These are phyloP conservation scores for Gaultheria prostrata DNA, from an alignment of 148 eudicot genomes.

Conservation along the genomic window DNA sequence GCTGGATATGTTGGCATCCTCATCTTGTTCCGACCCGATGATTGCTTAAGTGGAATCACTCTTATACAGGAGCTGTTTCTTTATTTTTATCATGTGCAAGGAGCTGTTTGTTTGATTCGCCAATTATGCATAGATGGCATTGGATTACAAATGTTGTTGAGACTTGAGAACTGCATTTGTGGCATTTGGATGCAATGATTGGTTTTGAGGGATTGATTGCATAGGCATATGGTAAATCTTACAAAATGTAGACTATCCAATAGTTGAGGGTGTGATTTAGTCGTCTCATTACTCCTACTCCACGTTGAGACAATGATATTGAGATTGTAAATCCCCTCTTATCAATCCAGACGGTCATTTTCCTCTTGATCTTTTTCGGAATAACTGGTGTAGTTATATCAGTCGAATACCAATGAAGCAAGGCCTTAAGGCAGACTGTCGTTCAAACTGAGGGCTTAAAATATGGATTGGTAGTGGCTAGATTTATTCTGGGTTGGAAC, in stretches of 20 bases:
- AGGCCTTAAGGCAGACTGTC: neutral
- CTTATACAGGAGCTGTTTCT: neutral
- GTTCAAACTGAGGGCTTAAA: no score
- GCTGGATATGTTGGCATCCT: conserved; percentile 52
- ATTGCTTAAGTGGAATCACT: no score
- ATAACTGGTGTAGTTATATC: neutral
- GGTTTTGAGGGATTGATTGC: neutral
- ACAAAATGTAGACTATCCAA: neutral
- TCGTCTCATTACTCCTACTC: neutral
- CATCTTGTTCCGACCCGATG: conserved; percentile 63
- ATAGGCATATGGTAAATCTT: neutral
- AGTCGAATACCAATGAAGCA: neutral
- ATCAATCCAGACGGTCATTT: neutral
- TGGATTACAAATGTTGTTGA: neutral
- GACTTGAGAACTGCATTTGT: neutral
- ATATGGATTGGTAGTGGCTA: no score
- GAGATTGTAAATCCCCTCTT: neutral
- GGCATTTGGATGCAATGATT: neutral
- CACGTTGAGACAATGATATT: neutral
- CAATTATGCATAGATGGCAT: neutral
- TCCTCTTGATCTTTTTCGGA: neutral
- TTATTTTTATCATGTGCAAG: neutral
- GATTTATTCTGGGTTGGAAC: no score
- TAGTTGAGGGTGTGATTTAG: neutral
- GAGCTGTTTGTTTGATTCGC: neutral